A percentile compares a stretch with the other conserved stretches of the same genome.
These are phyloP conservation scores for Delphinella strobiligena DNA, from an alignment of 2,329 filamentous ascomycete species.

Conservation along the genomic window DNA sequence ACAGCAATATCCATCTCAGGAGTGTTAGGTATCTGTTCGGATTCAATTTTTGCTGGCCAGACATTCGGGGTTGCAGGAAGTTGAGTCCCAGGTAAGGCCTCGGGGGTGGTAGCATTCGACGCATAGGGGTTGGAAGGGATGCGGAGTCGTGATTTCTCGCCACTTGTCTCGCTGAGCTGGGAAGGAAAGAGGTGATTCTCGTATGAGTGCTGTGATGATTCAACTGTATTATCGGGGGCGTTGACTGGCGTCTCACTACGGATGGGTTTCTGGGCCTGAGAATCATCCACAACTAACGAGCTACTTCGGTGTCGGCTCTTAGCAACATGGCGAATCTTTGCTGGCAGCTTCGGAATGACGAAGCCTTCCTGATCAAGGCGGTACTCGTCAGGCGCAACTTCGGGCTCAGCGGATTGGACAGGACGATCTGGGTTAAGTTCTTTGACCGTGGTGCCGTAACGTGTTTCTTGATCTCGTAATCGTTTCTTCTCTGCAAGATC, in stretches of 20 bases:
- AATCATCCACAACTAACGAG: background rate
- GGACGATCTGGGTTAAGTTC: conserved; percentile 17
- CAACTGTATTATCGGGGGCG: conserved; percentile 1
- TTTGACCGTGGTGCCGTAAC: conserved; percentile 9
- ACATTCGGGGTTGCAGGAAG: no score
- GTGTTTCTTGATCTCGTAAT: conserved; percentile 14
- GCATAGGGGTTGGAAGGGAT: no score
- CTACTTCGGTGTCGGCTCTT: background rate
- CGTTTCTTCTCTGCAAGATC: conserved; percentile 15
- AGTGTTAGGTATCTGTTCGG: no score
- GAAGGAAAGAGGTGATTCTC: conserved; percentile 3
- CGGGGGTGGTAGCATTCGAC: no score
- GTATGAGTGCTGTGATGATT: conserved; percentile 2
- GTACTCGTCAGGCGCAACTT: background rate
- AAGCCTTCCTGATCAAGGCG: conserved; percentile 7
- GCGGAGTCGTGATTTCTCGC: no score
- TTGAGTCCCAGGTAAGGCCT: no score
- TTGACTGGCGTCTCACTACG: no score
- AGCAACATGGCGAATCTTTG: background rate
- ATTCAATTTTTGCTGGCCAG: no score
- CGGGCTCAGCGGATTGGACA: conserved; percentile 14
- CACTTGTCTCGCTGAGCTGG: background rate
- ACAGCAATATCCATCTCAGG: no score
- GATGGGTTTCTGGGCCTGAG: background rate
- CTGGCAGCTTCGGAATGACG: background rate